Evolutionary conservation across 768 basidiomycete species (phyloP), one percentile per base, ranked within the genome.

Genomic region (Suillus subaureus): DNA sequence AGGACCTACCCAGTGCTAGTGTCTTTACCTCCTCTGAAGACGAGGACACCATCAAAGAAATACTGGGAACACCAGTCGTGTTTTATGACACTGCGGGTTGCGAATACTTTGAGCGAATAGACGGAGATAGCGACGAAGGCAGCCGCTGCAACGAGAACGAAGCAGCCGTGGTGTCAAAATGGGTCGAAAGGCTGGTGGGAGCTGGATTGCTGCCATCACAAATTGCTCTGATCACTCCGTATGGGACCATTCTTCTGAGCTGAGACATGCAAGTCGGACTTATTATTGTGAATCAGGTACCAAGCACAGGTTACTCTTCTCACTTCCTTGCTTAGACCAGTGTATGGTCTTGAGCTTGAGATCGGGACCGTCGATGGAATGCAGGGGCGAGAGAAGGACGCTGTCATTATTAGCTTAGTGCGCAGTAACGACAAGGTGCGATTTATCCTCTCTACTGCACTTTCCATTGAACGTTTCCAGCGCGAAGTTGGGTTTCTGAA

Each of bases 321-420:
- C 45, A 86, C 93, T 0, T 88, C 90, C 0, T 79, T 94, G 51
- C 79, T 99, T 23, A 87, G 91, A 28, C 88, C 90, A 0, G 74
- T 79, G n/a, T 84, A 92, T 70, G 91, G 91, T 0, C 75, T 81
- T 0, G 79, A 80, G 31, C 83, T 99, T 1, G 96, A 98, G 70
- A 94, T 97, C 52, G 97, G 96, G 1, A 94, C 92, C 0, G 96
- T 99, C 1, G 97, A 99, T 73, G 95, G 96, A 0, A 93, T 98
- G 89, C 97, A 99, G 80, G 97, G 97, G 0, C 87, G 97, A 58
- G 97, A 99, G 75, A 94, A 94, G 70, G 94, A 99, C 62, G 95
- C 95, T 0, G 87, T 99, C 45, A 87, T 99, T 28, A 92, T 99
- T 62, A 93, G 88, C 69, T 85, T 99, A 4, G 97, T 99, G 2